A percentile compares a stretch with the other conserved stretches of the same genome.
phyloP scores from a whole-genome alignment of 164 flowering plant genomes.

The Aristolochia contorta region DNA sequence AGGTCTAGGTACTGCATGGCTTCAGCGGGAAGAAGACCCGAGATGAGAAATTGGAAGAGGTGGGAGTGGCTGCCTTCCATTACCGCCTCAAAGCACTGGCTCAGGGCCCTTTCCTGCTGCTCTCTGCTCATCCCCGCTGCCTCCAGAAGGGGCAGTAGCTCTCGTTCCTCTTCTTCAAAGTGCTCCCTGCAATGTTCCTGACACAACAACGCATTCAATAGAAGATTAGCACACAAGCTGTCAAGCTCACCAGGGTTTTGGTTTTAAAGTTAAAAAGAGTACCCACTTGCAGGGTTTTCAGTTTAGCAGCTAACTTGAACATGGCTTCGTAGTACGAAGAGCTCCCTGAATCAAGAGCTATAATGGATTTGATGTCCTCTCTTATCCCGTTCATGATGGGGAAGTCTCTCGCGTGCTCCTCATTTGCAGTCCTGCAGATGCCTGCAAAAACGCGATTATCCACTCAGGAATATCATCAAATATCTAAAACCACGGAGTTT shows the following conservation, averaged over 20 bases:
- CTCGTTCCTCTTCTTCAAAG: slow-evolving; percentile 59
- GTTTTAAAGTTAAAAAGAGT: too few relatives aligned
- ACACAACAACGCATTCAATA: too few relatives aligned
- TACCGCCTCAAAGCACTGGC: slow-evolving; percentile 33
- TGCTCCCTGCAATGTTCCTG: slow-evolving; percentile 48
- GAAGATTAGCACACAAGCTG: too few relatives aligned
- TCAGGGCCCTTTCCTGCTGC: slow-evolving; percentile 29
- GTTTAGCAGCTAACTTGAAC: slow-evolving; percentile 30
- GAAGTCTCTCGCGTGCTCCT: slow-evolving; percentile 61
- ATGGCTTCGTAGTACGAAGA: slow-evolving; percentile 44
- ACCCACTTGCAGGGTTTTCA: slow-evolving; percentile 44
- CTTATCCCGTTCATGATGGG: slow-evolving; percentile 83
- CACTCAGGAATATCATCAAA: neutral
- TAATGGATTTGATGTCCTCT: slow-evolving; percentile 63
- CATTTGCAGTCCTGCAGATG: slow-evolving; percentile 43
- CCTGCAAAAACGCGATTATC: slow-evolving; percentile 40
- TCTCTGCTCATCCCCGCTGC: slow-evolving; percentile 38
- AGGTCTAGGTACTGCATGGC: slow-evolving; percentile 55
- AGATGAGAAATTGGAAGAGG: slow-evolving; percentile 45
- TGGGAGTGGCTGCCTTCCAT: slow-evolving; percentile 61
- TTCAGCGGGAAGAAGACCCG: slow-evolving; percentile 53
- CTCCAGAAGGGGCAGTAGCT: slow-evolving; percentile 52
- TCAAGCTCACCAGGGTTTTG: too few relatives aligned
- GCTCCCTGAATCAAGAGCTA: slow-evolving; percentile 46
- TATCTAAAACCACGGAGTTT: too few relatives aligned